Percentiles rank a stretch among this genome's conserved stretches.
Evolutionary conservation across 2,329 filamentous ascomycete genomes (phyloP).

Genomic region (Fusarium chuoi): DNA sequence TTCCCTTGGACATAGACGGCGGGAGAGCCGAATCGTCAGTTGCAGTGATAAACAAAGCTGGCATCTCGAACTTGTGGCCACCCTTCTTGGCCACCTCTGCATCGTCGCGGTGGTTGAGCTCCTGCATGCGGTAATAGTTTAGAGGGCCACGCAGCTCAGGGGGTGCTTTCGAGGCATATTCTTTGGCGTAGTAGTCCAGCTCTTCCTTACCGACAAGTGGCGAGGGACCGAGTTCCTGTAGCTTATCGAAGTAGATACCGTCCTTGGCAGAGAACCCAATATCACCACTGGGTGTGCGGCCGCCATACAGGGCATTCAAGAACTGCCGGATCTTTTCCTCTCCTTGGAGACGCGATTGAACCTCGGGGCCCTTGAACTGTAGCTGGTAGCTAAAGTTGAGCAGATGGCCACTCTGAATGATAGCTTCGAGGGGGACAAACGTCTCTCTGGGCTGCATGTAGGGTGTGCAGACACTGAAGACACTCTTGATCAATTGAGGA

Average conservation of each 20-base stretch:
- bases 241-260: constrained; percentile 72
- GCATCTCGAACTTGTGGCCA: constrained; percentile 63
- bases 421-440: constrained; percentile 67
- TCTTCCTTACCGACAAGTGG: constrained; percentile 74
- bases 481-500: constrained; percentile 75
- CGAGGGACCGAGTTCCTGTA: constrained; percentile 66
- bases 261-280: constrained; percentile 65
- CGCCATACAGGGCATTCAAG: constrained; percentile 77
- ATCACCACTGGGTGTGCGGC: constrained; percentile 65
- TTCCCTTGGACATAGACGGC: constrained; percentile 74
- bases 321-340: constrained; percentile 74
- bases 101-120: constrained; percentile 83
- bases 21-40: constrained; percentile 77
- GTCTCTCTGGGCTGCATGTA: constrained; percentile 65
- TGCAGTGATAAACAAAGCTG: constrained; percentile 80
- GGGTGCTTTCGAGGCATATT: constrained; percentile 69
- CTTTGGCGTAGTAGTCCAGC: constrained; percentile 78
- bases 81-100: constrained; percentile 66
- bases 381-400: constrained; percentile 87
- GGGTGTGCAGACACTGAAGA: constrained; percentile 86
- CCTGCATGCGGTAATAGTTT: constrained; percentile 86
- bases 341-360: constrained; percentile 68
- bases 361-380: constrained; percentile 75
- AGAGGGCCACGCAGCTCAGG: constrained; percentile 79
- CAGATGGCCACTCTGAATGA: constrained; percentile 64